These are phyloP conservation scores for Sporothrix schenckii DNA, from an alignment of 2,329 filamentous ascomycete species.

Conservation along the genomic window DNA sequence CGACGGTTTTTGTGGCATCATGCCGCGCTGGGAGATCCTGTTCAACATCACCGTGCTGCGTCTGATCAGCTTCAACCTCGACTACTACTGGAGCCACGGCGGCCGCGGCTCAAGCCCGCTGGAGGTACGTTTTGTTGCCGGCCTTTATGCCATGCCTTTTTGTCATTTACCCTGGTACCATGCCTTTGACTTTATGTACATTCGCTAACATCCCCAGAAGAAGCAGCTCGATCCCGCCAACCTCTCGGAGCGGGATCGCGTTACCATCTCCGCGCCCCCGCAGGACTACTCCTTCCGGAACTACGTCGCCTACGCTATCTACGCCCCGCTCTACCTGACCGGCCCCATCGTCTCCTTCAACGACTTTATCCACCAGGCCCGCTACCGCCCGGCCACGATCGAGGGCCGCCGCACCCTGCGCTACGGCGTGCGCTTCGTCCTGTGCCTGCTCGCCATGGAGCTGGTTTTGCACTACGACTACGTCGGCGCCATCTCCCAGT, in stretches of 20 bases:
- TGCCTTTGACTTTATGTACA: not conserved
- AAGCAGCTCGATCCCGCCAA: conserved; percentile 88
- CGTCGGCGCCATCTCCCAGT: conserved; percentile 86
- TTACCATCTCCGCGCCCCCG: conserved; percentile 71
- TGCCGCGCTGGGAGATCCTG: conserved; percentile 90
- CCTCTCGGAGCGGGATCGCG: conserved; percentile 85
- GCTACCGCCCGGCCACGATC: conserved; percentile 72
- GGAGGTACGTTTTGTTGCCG: conserved; percentile 66
- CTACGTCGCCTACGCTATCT: conserved; percentile 86
- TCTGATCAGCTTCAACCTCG: conserved; percentile 93
- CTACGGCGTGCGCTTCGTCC: conserved; percentile 79
- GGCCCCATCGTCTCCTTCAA: conserved; percentile 97
- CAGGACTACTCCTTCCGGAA: conserved; percentile 79
- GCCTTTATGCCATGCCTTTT: not conserved
- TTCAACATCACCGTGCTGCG: conserved; percentile 95
- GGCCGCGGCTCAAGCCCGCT: conserved; percentile 63
- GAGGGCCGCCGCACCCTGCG: conserved; percentile 70
- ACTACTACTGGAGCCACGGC: conserved; percentile 90
- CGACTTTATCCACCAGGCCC: conserved; percentile 88
- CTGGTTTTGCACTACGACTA: conserved; percentile 90
- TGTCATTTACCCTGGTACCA: too few species aligned
- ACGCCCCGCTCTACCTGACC: conserved; percentile 88
- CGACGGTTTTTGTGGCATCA: conserved; percentile 80
- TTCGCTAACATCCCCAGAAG: conserved; percentile 67
- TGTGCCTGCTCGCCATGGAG: conserved; percentile 87